Conservation (phyloP, 345 rosid genomes). For the Salix caprea region DNA sequence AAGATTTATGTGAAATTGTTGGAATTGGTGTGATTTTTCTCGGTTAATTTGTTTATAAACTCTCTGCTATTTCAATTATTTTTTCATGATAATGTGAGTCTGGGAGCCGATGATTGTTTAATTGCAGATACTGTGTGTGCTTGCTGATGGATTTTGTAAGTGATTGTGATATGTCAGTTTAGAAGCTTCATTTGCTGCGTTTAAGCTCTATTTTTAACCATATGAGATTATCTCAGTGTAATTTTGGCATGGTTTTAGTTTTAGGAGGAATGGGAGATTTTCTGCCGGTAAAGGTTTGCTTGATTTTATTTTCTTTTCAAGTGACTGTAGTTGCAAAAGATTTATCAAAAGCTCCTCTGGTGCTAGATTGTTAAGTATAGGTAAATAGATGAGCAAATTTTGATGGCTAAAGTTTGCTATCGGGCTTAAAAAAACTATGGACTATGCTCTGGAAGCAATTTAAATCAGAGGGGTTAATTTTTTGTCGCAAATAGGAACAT, state of each 20-base stretch:
- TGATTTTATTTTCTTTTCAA: too few species aligned
- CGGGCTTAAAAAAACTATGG: not conserved
- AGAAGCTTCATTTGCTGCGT: not conserved
- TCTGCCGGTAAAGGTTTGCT: too few species aligned
- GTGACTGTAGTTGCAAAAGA: too few species aligned
- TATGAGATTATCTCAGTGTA: too few species aligned
- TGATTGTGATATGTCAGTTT: not conserved
- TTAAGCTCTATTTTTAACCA: too few species aligned
- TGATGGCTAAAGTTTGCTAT: not conserved
- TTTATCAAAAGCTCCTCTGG: not conserved
- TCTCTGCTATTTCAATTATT: not conserved
- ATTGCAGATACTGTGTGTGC: not conserved
- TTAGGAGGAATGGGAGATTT: too few species aligned
- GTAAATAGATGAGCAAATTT: not conserved
- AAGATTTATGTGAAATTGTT: too few species aligned
- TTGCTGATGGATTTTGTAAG: not conserved
- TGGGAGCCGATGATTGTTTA: not conserved
- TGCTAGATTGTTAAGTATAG: not conserved
- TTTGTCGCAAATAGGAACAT: not conserved
- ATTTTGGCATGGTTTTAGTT: too few species aligned
- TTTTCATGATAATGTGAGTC: not conserved
- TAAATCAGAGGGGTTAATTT: not conserved
- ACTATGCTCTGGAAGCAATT: too few species aligned
- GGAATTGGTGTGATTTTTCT: too few species aligned
- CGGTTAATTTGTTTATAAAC: too few species aligned